These are phyloP conservation scores for Saccharomycopsis selenospora DNA, from an alignment of 805 yeast genomes.

Conservation along the genomic window DNA sequence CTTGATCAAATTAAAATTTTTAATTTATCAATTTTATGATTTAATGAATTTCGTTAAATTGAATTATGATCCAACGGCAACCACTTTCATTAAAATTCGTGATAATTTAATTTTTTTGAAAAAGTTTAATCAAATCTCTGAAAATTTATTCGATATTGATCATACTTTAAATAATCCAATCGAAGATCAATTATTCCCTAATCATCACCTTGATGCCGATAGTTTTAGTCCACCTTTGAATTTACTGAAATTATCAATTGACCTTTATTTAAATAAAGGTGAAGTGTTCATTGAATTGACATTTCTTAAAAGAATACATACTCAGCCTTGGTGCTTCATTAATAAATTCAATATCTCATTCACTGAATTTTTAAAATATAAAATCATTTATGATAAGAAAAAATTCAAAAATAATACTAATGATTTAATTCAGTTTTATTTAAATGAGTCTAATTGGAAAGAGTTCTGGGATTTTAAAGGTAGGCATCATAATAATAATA, in stretches of 20 bases:
- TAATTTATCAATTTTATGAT: slow-evolving; percentile 11
- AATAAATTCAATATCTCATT: slow-evolving; percentile 17
- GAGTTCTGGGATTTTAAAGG: slow-evolving; percentile 15
- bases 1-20: slow-evolving; percentile 4
- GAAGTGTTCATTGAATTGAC: slow-evolving; percentile 19
- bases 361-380: slow-evolving; percentile 17
- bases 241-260: slow-evolving; percentile 14
- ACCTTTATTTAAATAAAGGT: slow-evolving; percentile 18
- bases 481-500: background rate
- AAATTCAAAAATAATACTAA: slow-evolving; percentile 4
- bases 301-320: slow-evolving; percentile 13
- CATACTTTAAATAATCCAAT: slow-evolving; percentile 12
- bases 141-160: slow-evolving; percentile 6
- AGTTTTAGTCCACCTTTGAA: slow-evolving; percentile 14
- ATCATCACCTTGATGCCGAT: slow-evolving; percentile 5
- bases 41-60: slow-evolving; percentile 6
- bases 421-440: slow-evolving; percentile 15
- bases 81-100: slow-evolving; percentile 1
- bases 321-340: slow-evolving; percentile 20
- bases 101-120: slow-evolving; percentile 14
- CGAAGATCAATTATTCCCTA: slow-evolving; percentile 13
- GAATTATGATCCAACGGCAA: background rate
- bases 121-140: slow-evolving; percentile 16
- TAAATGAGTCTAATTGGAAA: slow-evolving; percentile 18
- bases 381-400: slow-evolving; percentile 5